Conservation (phyloP, 305 asterid genomes). For the Solanum hybrid region DNA sequence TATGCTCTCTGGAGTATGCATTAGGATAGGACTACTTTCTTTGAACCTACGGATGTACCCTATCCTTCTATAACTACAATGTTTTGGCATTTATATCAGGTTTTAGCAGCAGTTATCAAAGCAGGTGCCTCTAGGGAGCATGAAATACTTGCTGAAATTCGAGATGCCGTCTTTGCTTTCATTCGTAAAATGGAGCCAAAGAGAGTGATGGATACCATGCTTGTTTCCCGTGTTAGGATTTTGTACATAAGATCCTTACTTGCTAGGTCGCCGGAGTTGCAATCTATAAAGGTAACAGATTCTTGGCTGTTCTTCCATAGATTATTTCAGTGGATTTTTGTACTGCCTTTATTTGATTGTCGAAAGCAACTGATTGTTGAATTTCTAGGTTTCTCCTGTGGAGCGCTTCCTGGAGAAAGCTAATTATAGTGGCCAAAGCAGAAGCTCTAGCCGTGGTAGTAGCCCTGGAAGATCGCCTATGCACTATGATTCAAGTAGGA, state of each 20-base stretch:
- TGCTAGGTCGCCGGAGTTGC: constrained; percentile 97
- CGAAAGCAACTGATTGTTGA: background rate
- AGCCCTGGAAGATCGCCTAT: constrained; percentile 97
- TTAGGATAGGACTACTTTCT: background rate
- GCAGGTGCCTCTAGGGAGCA: constrained; percentile 99
- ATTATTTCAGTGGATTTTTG: background rate
- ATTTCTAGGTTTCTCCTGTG: constrained; percentile 73
- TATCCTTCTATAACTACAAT: background rate
- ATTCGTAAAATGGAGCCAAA: constrained; percentile 97
- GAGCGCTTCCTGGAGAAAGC: constrained; percentile 94
- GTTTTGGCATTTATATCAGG: constrained; percentile 37
- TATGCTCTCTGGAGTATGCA: background rate
- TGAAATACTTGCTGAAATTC: constrained; percentile 98
- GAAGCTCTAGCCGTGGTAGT: constrained; percentile 95
- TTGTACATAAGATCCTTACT: constrained; percentile 94
- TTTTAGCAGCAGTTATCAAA: constrained; percentile 97
- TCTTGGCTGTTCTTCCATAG: background rate
- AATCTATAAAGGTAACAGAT: constrained; percentile 82
- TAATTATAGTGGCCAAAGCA: constrained; percentile 63
- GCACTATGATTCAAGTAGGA: constrained; percentile 63
- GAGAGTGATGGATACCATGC: constrained; percentile 99
- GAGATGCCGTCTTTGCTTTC: constrained; percentile 94
- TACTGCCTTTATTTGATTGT: background rate
- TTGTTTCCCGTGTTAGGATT: constrained; percentile 98
- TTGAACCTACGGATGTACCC: background rate